Evolutionary conservation across 2,329 filamentous ascomycete species (phyloP).

Genomic region (Ophiostoma quercus): DNA sequence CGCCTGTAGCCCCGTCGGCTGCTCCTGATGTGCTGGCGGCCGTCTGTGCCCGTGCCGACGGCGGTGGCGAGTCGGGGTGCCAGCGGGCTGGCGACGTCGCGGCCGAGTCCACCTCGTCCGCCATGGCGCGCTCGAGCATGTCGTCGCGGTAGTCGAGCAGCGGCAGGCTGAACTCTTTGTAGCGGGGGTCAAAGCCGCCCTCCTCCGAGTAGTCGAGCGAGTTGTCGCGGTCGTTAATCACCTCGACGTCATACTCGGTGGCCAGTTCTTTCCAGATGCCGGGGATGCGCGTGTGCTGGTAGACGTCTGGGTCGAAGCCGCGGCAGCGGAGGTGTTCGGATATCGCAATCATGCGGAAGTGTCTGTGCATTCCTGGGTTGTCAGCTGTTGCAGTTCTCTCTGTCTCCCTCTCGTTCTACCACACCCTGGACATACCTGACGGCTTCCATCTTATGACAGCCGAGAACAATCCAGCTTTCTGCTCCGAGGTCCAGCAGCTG

Average conservation of each 20-base stretch:
- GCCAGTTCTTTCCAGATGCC: slow-evolving; percentile 87
- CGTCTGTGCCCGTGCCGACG: not conserved
- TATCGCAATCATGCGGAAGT: slow-evolving; percentile 86
- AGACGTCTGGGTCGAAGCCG: slow-evolving; percentile 65
- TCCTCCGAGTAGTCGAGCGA: slow-evolving; percentile 26
- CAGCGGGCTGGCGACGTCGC: slow-evolving; percentile 28
- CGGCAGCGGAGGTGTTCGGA: slow-evolving; percentile 74
- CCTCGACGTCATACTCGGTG: slow-evolving; percentile 77
- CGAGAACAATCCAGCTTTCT: slow-evolving; percentile 88
- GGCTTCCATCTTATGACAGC: slow-evolving; percentile 92
- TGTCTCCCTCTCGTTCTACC: too few relatives aligned
- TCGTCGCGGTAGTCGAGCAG: slow-evolving; percentile 27
- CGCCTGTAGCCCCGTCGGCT: not conserved
- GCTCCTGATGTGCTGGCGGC: not conserved
- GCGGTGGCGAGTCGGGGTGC: slow-evolving; percentile 26
- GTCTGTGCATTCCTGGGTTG: slow-evolving; percentile 71
- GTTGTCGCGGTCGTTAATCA: slow-evolving; percentile 60
- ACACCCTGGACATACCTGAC: slow-evolving; percentile 54
- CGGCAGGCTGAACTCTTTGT: slow-evolving; percentile 29
- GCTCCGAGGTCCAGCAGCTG: slow-evolving; percentile 91
- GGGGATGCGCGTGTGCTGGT: slow-evolving; percentile 78
- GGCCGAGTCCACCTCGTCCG: slow-evolving; percentile 19
- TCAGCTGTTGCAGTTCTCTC: not conserved
- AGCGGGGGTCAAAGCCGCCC: slow-evolving; percentile 23
- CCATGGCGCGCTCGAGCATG: slow-evolving; percentile 27